These are phyloP conservation scores for Periconia macrospinosa DNA, from an alignment of 2,329 filamentous ascomycete genomes.

Conservation along the genomic window DNA sequence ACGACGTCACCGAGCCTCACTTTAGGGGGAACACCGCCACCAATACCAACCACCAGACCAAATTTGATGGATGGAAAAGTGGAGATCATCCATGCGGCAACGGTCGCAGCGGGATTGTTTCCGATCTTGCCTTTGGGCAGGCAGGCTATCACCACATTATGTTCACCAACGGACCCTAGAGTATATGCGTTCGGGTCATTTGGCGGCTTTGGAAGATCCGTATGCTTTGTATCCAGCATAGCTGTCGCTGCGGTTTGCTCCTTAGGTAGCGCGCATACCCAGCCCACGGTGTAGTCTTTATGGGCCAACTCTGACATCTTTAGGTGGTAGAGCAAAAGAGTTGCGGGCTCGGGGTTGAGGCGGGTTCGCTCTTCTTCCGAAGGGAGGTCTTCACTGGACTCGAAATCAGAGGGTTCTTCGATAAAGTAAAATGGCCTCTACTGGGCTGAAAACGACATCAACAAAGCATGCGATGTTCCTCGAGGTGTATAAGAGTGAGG, in stretches of 20 bases:
- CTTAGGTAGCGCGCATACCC: slow-evolving; percentile 4
- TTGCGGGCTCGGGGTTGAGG: too few relatives aligned
- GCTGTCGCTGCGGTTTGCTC: slow-evolving; percentile 5
- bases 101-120: background rate
- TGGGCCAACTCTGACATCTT: background rate
- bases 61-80: slow-evolving; percentile 28
- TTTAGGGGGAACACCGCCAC: slow-evolving; percentile 18
- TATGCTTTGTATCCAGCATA: slow-evolving; percentile 3
- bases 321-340: too few relatives aligned
- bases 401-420: too few relatives aligned
- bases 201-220: slow-evolving; percentile 1
- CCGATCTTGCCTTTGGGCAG: slow-evolving; percentile 2
- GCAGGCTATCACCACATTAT: slow-evolving; percentile 7
- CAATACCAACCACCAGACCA: slow-evolving; percentile 48
- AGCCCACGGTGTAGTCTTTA: slow-evolving; percentile 5
- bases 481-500: too few relatives aligned
- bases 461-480: too few relatives aligned
- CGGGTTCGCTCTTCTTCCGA: too few relatives aligned
- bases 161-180: slow-evolving; percentile 2
- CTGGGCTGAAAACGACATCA: too few relatives aligned
- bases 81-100: background rate
- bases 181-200: slow-evolving; percentile 5
- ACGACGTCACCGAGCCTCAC: slow-evolving; percentile 27
- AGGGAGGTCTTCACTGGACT: too few relatives aligned
- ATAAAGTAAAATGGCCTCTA: too few relatives aligned